Base-by-base conservation (phyloP, 352 stramenopile genomes). In the Paralagenidium karlingii region DNA sequence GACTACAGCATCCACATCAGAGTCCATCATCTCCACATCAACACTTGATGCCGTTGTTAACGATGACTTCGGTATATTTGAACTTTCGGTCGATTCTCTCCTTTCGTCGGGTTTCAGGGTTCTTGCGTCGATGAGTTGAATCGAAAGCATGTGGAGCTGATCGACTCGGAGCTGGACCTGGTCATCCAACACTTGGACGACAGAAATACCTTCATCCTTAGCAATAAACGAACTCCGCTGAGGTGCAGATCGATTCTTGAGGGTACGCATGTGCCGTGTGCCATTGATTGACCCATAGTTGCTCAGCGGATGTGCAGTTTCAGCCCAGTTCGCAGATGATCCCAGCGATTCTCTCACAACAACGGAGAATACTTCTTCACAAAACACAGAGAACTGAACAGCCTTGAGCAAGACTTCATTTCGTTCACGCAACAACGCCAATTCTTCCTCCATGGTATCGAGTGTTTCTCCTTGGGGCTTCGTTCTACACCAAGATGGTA, bases 341-440 rank as follows among this genome's bases (percentile, higher is more conserved):
- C 71, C 68, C 31, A 89, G 49, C 9, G 75, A 74, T 38, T 89
- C 78, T 40, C 81, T 67, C 78, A 92, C 88, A 22, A 87, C 31
- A 7, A 58, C 83, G 45, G 86, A 68, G 47, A 92, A 92, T 0
- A 85, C 48, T 46, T 92, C 78, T 59, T 89, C 75, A 27, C 73
- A 89, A 37, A 88, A 92, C 1, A 92, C 68, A 2, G 78, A 88
- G 40, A 88, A 88, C 56, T 89, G 78, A 9, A 92, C 73, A 0
- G 70, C 73, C 47, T 79, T 77, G 4, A 92, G 45, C 43, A 88
- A 53, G 5, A 64, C 75, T 19, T 57, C 43, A 29, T 92, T 92
- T 22, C 70, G 68, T 24, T 78, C 69, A 3, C 86, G 56, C 18
- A 88, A 42, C 6, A 61, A 50, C 40, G 77, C 70, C 0, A 67